phyloP scores from a whole-genome alignment of 306 rosid species.

The Mimosa pudica region DNA sequence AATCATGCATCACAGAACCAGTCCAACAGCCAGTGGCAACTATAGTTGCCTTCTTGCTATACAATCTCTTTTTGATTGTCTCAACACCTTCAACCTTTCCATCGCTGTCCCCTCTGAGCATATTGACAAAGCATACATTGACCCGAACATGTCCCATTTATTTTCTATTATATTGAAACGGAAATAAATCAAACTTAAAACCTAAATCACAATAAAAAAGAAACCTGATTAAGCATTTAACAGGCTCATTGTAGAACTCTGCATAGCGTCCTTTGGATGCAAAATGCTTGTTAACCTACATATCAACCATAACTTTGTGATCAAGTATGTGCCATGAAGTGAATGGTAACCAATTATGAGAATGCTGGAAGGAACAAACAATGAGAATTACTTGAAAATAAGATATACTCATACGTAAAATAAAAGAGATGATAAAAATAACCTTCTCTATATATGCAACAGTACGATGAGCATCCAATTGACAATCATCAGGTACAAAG shows the following conservation, averaged over 20 bases:
- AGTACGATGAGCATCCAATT: slow-evolving; percentile 76
- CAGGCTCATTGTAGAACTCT: slow-evolving; percentile 80
- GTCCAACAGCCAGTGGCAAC: slow-evolving; percentile 98
- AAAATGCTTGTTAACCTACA: slow-evolving; percentile 71
- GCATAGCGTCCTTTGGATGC: slow-evolving; percentile 68
- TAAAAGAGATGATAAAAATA: slow-evolving; percentile 8
- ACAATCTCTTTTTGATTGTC: slow-evolving; percentile 62
- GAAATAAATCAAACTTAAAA: slow-evolving; percentile 35
- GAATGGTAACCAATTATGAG: slow-evolving; percentile 1
- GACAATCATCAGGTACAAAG: slow-evolving; percentile 78
- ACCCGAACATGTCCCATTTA: slow-evolving; percentile 22
- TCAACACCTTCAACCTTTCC: slow-evolving; percentile 59
- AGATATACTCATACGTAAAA: background rate
- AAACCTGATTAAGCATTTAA: slow-evolving; percentile 72
- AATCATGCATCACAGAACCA: slow-evolving; percentile 77
- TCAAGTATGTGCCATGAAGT: slow-evolving; percentile 14
- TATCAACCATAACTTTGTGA: slow-evolving; percentile 20
- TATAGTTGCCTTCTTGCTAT: slow-evolving; percentile 71
- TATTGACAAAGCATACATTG: slow-evolving; percentile 15
- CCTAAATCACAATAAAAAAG: slow-evolving; percentile 41
- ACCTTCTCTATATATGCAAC: slow-evolving; percentile 74
- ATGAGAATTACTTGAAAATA: slow-evolving; percentile 10
- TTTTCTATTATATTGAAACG: slow-evolving; percentile 5
- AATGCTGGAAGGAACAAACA: background rate
- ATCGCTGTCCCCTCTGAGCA: slow-evolving; percentile 59